Evolutionary conservation across 2,329 filamentous ascomycete genomes (phyloP).

Genomic region (Aspergillus sp.): DNA sequence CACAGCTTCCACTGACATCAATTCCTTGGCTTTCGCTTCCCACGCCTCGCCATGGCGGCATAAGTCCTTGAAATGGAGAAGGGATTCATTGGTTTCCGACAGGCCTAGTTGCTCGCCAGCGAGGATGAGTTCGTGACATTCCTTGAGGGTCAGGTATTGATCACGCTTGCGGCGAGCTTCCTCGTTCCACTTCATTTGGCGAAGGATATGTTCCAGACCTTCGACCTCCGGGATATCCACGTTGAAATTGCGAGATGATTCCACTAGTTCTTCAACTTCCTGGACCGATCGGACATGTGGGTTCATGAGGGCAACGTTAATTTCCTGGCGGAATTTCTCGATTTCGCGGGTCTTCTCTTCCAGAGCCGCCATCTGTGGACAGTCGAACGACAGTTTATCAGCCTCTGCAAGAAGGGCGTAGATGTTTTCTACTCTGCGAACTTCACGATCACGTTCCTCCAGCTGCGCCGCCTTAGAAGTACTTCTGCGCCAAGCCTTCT

Average conservation of each 20-base stretch:
- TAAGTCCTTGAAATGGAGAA: slow-evolving; percentile 73
- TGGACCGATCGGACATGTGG: slow-evolving; percentile 62
- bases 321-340: slow-evolving; percentile 76
- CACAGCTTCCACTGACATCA: slow-evolving; percentile 86
- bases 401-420: slow-evolving; percentile 79
- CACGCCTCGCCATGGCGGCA: slow-evolving; percentile 75
- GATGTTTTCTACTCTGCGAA: slow-evolving; percentile 86
- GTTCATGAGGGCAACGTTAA: slow-evolving; percentile 67
- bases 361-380: slow-evolving; percentile 81
- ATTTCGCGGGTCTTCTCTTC: slow-evolving; percentile 84
- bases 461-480: slow-evolving; percentile 71
- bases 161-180: slow-evolving; percentile 67
- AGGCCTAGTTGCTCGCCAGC: slow-evolving; percentile 76
- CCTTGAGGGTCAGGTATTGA: slow-evolving; percentile 68
- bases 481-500: slow-evolving; percentile 77
- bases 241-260: slow-evolving; percentile 83
- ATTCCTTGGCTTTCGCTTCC: slow-evolving; percentile 88
- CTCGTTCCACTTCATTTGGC: slow-evolving; percentile 85
- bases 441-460: slow-evolving; percentile 79
- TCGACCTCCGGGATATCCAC: slow-evolving; percentile 89
- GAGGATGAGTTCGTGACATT: slow-evolving; percentile 75
- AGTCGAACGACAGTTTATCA: slow-evolving; percentile 86
- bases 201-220: slow-evolving; percentile 72
- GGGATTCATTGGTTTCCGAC: slow-evolving; percentile 73
- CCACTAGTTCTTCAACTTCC: slow-evolving; percentile 86